Conservation (phyloP, 2,329 filamentous ascomycete species). For the Dactylellina cionopaga region DNA sequence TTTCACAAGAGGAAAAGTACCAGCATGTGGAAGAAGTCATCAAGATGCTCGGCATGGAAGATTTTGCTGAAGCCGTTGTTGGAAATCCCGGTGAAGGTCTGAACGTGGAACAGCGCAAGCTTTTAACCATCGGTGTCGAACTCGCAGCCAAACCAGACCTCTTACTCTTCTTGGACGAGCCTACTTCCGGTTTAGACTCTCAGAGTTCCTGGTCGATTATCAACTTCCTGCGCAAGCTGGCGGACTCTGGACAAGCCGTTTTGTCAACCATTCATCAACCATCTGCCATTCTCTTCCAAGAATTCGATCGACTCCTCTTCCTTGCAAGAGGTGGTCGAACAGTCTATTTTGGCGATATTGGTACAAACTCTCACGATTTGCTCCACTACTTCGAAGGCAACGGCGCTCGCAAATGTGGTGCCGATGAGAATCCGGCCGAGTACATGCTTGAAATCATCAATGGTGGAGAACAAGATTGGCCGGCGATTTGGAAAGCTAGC, state of each 20-base stretch:
- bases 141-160: conserved; percentile 67
- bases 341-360: conserved; percentile 84
- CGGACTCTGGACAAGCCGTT: conserved; percentile 68
- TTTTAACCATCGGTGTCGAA: conserved; percentile 71
- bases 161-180: conserved; percentile 68
- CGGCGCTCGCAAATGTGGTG: conserved; percentile 72
- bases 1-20: conserved; percentile 68
- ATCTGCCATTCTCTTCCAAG: conserved; percentile 68
- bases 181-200: conserved; percentile 68
- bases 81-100: conserved; percentile 62
- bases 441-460: conserved; percentile 75
- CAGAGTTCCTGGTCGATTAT: conserved; percentile 69
- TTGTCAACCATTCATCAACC: conserved; percentile 72
- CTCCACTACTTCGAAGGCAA: conserved; percentile 80
- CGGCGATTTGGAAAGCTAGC: conserved; percentile 64
- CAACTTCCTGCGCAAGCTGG: conserved; percentile 67
- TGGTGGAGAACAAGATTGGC: conserved; percentile 67
- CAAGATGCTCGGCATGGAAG: conserved; percentile 64
- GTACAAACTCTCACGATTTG: conserved; percentile 73
- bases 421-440: conserved; percentile 80
- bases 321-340: conserved; percentile 77
- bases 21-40: conserved; percentile 72
- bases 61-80: conserved; percentile 65
- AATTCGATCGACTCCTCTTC: conserved; percentile 69
- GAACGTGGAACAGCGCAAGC: conserved; percentile 69